Conservation (phyloP, 257 asterid species). For the Rhazya stricta region DNA sequence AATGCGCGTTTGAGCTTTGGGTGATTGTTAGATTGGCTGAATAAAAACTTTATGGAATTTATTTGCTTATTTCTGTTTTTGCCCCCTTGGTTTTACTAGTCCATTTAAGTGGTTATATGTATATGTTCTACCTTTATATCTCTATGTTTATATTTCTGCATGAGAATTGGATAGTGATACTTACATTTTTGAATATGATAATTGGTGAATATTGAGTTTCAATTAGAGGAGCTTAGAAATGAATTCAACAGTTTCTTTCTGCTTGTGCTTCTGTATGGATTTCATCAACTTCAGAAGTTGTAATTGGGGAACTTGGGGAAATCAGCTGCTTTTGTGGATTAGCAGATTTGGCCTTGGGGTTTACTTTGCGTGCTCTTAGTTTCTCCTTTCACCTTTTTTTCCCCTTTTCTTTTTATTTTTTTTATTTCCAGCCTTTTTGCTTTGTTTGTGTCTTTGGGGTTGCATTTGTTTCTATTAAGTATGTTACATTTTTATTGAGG, state of each 20-base stretch:
- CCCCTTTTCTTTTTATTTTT: neutral
- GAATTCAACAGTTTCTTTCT: neutral
- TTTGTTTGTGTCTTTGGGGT: neutral
- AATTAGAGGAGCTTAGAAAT: neutral
- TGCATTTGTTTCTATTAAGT: neutral
- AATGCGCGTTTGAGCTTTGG: neutral
- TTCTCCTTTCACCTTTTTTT: neutral
- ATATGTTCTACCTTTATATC: neutral
- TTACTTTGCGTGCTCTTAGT: neutral
- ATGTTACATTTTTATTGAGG: neutral
- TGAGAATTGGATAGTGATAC: neutral
- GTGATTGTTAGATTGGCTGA: too few species aligned
- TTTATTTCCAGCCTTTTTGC: neutral
- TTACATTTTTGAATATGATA: neutral
- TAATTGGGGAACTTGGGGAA: neutral
- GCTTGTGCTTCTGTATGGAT: neutral
- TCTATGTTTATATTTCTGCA: neutral
- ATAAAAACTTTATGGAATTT: neutral
- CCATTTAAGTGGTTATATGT: neutral
- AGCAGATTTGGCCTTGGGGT: neutral
- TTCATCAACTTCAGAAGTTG: too few species aligned
- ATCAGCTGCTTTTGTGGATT: neutral
- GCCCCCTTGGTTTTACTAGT: neutral
- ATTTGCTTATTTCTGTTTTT: neutral
- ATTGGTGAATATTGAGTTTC: neutral